Conservation (phyloP, 371 early-diverging fungal genomes). For the Zancudomyces culisetae region DNA sequence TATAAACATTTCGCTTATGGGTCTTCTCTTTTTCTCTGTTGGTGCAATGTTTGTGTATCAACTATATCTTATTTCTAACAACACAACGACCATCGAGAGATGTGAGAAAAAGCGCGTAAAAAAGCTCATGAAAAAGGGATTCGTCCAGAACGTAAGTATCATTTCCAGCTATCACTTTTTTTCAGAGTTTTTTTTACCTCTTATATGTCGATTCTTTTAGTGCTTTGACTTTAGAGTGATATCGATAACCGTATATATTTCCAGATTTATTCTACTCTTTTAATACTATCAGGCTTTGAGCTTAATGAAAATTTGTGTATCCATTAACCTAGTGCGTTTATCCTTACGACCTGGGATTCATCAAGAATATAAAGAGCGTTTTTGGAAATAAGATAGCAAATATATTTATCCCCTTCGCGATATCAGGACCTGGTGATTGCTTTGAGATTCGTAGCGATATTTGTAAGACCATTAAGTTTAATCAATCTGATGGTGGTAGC, state of each 20-base stretch:
- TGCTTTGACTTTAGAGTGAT: no score
- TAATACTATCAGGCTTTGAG: neutral
- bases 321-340: conserved; percentile 29
- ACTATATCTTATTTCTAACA: conserved; percentile 52
- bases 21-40: conserved; percentile 51
- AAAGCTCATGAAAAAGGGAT: conserved; percentile 41
- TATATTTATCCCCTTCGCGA: conserved; percentile 43
- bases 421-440: neutral
- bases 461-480: neutral
- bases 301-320: neutral
- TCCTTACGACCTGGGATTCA: conserved; percentile 84
- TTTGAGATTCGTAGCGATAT: neutral
- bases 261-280: neutral
- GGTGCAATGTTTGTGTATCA: conserved; percentile 69
- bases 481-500: no score
- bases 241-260: no score
- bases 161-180: no score
- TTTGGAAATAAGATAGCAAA: conserved; percentile 47
- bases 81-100: conserved; percentile 90
- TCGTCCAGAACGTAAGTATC: conserved; percentile 33
- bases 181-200: no score
- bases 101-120: conserved; percentile 64
- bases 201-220: no score
- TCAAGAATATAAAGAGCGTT: conserved; percentile 51
- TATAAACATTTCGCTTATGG: conserved; percentile 43